phyloP scores from a whole-genome alignment of 257 asterid species.

The Dorcoceras hygrometricum region DNA sequence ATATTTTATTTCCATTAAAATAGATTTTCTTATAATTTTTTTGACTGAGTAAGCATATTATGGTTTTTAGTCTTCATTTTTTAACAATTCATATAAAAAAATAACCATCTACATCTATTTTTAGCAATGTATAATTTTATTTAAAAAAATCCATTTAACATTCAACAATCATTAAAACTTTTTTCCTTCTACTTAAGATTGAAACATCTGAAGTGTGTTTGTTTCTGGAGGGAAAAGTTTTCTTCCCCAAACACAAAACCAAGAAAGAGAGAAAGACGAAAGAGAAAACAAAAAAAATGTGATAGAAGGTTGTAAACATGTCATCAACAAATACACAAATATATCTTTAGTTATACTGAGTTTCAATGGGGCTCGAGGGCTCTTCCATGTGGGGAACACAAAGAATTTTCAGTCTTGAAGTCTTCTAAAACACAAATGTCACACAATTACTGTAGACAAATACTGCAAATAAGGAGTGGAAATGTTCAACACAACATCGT shows the following conservation, averaged over 20 bases:
- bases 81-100: no score
- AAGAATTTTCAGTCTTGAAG: not conserved
- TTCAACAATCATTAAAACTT: no score
- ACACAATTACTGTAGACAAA: constrained; percentile 5
- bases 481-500: not conserved
- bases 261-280: not conserved
- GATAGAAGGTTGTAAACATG: not conserved
- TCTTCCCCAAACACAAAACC: no score
- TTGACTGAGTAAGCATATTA: no score
- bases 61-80: no score
- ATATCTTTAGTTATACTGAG: not conserved
- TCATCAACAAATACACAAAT: not conserved
- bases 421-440: not conserved
- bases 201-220: not conserved
- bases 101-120: no score
- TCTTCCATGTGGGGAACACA: not conserved
- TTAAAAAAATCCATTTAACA: no score
- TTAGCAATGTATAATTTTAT: no score
- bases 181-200: no score
- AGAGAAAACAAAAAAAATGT: not conserved
- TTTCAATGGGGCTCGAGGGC: not conserved
- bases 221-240: no score
- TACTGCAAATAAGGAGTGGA: not conserved
- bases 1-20: no score
- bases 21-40: no score